Evolutionary conservation across 768 basidiomycete species (phyloP).

Genomic region (Pisolithus tinctorius): DNA sequence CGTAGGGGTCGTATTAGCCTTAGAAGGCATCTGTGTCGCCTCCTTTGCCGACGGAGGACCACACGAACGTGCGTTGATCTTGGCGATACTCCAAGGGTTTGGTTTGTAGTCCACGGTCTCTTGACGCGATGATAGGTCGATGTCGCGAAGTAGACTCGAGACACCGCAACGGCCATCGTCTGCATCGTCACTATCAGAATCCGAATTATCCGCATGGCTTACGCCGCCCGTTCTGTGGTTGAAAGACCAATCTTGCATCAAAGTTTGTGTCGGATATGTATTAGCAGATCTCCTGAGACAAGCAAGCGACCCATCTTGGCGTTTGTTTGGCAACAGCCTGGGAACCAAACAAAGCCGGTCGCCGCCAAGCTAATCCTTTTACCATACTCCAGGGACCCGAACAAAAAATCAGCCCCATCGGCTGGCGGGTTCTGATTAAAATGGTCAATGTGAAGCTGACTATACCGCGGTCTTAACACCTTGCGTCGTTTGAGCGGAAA

Average conservation of each 20-base stretch:
- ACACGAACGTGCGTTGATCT: slow-evolving; percentile 65
- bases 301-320: not conserved
- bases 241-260: slow-evolving; percentile 22
- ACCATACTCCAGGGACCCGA: no score
- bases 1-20: slow-evolving; percentile 6
- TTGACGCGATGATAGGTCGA: slow-evolving; percentile 55
- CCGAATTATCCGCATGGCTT: slow-evolving; percentile 12
- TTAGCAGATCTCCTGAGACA: no score
- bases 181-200: slow-evolving; percentile 13
- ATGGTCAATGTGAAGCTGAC: no score
- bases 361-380: no score
- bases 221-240: slow-evolving; percentile 12
- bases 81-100: slow-evolving; percentile 78
- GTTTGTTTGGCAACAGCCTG: not conserved
- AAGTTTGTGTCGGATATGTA: not conserved
- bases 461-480: no score
- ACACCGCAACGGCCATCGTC: slow-evolving; percentile 17
- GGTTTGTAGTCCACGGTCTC: slow-evolving; percentile 63
- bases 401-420: no score
- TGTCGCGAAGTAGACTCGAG: slow-evolving; percentile 33
- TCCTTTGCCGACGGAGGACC: not conserved
- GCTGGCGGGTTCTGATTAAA: no score
- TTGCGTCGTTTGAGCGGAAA: no score
- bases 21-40: not conserved
- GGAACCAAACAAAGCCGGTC: no score